Evolutionary conservation across 106 monocot genomes (phyloP).

Genomic region (Triglochin maritima): DNA sequence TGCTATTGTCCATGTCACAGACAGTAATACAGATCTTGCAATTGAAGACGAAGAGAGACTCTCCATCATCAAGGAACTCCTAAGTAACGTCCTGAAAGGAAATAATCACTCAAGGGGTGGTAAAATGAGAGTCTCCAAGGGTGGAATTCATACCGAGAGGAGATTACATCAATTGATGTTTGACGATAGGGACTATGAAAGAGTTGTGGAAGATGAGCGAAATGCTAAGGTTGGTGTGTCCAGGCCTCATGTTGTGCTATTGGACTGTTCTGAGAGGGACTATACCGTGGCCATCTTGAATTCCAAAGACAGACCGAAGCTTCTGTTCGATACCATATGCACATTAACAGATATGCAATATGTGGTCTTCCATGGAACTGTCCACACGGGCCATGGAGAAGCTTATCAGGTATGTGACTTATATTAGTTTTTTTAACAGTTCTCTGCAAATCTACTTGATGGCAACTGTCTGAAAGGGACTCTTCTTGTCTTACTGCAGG

Average conservation of each 20-base stretch:
- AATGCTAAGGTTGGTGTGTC: not conserved
- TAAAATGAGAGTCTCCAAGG: conserved; percentile 14
- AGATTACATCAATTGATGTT: conserved; percentile 36
- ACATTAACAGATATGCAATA: conserved; percentile 27
- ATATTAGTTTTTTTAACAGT: not conserved
- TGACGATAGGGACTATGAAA: conserved; percentile 19
- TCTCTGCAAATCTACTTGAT: too few species aligned
- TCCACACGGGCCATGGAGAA: conserved; percentile 6
- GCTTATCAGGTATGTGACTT: conserved; percentile 17
- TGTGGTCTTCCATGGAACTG: conserved; percentile 31
- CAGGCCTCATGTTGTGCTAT: conserved; percentile 12
- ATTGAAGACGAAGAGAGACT: conserved; percentile 16
- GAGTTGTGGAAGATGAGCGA: not conserved
- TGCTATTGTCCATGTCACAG: conserved; percentile 21
- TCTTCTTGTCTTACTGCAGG: conserved; percentile 6
- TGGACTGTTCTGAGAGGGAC: conserved; percentile 17
- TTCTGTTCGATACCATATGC: conserved; percentile 28
- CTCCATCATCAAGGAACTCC: conserved; percentile 13
- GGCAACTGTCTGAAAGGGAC: too few species aligned
- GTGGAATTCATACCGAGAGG: conserved; percentile 18
- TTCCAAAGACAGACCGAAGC: conserved; percentile 26
- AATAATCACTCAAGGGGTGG: conserved; percentile 7
- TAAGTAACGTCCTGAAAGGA: conserved; percentile 16
- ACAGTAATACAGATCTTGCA: conserved; percentile 7
- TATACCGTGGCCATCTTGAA: conserved; percentile 20